Base-by-base conservation (phyloP, 2,329 filamentous ascomycete genomes). In the Capronia epimyces region DNA sequence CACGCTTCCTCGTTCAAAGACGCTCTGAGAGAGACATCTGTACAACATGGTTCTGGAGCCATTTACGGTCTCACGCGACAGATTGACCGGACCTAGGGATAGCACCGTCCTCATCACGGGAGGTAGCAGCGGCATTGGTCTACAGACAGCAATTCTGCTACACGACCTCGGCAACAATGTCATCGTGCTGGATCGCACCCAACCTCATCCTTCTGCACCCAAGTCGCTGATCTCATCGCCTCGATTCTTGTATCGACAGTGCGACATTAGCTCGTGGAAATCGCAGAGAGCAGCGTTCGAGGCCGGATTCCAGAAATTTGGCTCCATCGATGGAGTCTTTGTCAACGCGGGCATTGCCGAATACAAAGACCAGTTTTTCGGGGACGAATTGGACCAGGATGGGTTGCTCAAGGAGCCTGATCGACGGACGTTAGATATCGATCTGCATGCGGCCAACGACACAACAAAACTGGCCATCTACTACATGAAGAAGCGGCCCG, bases 261-360 rank as follows among this genome's bases (percentile, higher is more conserved):
- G 71, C 61, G 68, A 77, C 59, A 67, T 76, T 46, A 71, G 71
- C 1, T 68, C 66, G 44, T 77, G 74, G 74, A 45, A 57, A 4
- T 66, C 66, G 3, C 74, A 76, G 60, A 66, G 73, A 24, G 63
- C 65, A 1, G 73, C 67, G 13, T 77, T 76, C 58, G 66, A 69
- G 52, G 62, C 62, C 5, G 71, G 67, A 2, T 60, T 70, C 45
- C 44, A 61, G 5, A 67, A 67, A 22, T 76, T 75, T 60, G 68
- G 69, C 5, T 63, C 65, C 8, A 70, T 76, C 36, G 71, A 74
- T 46, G 64, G 64, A 32, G 72, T 76, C 12, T 77, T 74, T 55
- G 70, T 75, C 41, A 76, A 76, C 46, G 74, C 74, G 3, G 74
- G 74, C 0, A 71, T 76, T 20, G 66, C 70, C 22, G 74, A 77